Conservation (phyloP, 495 filamentous ascomycete species). For the Aspergillus mulundensis region DNA sequence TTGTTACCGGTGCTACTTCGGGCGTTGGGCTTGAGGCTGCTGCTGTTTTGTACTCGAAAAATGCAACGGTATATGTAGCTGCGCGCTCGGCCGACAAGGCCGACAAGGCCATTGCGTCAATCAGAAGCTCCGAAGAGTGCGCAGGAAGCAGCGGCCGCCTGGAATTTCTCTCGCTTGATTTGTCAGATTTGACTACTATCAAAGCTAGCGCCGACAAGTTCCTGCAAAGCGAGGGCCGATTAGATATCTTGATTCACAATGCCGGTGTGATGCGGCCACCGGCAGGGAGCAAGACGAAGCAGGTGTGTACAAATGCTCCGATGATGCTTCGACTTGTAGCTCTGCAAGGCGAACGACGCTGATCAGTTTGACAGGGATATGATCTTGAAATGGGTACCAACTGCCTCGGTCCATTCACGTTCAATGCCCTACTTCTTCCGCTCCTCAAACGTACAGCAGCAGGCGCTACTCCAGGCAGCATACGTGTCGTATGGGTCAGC, state of each 20-base stretch:
- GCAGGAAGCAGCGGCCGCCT: slow-evolving; percentile 15
- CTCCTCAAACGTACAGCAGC: neutral
- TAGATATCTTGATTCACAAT: slow-evolving; percentile 61
- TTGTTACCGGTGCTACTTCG: slow-evolving; percentile 52
- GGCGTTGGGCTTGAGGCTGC: slow-evolving; percentile 38
- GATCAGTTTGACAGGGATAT: too few species aligned
- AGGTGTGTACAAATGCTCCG: too few species aligned
- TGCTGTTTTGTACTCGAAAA: neutral
- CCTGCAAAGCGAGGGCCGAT: slow-evolving; percentile 23
- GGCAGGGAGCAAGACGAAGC: neutral
- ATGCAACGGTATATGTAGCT: neutral
- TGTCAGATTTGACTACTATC: slow-evolving; percentile 37
- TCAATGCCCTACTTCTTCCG: slow-evolving; percentile 3
- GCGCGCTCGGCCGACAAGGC: slow-evolving; percentile 25
- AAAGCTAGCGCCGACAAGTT: slow-evolving; percentile 33
- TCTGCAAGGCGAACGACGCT: too few species aligned
- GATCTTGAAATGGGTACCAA: slow-evolving; percentile 8
- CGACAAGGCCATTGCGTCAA: slow-evolving; percentile 33
- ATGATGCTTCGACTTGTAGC: too few species aligned
- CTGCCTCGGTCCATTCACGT: slow-evolving; percentile 4
- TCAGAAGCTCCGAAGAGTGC: slow-evolving; percentile 25
- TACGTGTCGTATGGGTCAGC: neutral
- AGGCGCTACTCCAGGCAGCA: neutral
- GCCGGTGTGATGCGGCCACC: slow-evolving; percentile 55
- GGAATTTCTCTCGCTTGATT: slow-evolving; percentile 35